A percentile compares a stretch with the other conserved stretches of the same genome.
These are phyloP conservation scores for Apiospora aurea DNA, from an alignment of 2,329 filamentous ascomycete species.

Conservation along the genomic window DNA sequence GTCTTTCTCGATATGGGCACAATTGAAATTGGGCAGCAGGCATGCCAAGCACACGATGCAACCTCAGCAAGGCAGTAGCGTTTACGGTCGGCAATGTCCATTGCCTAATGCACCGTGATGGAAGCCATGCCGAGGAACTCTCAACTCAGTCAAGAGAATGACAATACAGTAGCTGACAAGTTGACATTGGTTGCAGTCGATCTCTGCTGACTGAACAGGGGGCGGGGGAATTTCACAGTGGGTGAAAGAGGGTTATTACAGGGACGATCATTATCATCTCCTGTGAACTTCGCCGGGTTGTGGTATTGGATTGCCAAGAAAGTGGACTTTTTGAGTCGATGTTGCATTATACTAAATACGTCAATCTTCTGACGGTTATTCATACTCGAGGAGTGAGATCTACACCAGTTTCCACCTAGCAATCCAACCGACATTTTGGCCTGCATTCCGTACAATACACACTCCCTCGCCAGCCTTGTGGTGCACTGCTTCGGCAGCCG, in stretches of 20 bases:
- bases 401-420: constrained; percentile 77
- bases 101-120: neutral
- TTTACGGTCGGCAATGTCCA: neutral
- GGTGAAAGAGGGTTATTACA: neutral
- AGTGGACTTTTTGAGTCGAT: neutral
- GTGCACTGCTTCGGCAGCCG: constrained; percentile 44
- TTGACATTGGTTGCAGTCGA: neutral
- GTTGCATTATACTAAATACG: neutral
- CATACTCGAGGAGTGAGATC: neutral
- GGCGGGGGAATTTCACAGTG: neutral
- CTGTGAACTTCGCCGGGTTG: neutral
- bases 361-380: neutral
- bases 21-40: neutral
- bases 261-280: neutral
- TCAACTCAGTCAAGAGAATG: neutral
- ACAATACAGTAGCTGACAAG: neutral
- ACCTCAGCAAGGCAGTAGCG: neutral
- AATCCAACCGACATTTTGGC: constrained; percentile 79
- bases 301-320: neutral
- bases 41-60: constrained; percentile 4
- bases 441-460: constrained; percentile 84
- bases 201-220: neutral
- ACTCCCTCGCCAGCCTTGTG: constrained; percentile 62
- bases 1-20: neutral
- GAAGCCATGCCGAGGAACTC: neutral